Conservation (phyloP, 768 basidiomycete species). For the Suillus clintonianus region DNA sequence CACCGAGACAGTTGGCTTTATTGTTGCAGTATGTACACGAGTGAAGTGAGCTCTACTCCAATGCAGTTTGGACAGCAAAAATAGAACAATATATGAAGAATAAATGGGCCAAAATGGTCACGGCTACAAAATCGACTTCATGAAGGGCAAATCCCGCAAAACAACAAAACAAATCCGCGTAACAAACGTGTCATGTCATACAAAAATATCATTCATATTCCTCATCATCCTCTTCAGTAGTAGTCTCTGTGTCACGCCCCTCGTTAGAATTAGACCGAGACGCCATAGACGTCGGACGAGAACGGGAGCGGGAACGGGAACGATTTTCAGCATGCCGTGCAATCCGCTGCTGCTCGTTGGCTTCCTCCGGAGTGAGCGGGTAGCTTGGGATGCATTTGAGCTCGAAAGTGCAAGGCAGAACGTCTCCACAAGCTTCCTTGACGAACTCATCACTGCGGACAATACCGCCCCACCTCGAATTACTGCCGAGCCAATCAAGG, state of each 20-base stretch:
- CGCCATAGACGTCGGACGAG: constrained; percentile 1
- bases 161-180: neutral
- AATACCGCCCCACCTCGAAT: constrained; percentile 68
- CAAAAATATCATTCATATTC: constrained; percentile 5
- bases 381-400: constrained; percentile 51
- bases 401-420: constrained; percentile 61
- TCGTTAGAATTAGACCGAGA: constrained; percentile 6
- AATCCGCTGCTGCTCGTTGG: constrained; percentile 43
- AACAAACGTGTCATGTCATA: neutral
- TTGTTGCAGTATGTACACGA: neutral
- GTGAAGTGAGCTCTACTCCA: neutral
- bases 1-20: neutral
- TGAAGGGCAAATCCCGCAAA: neutral
- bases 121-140: neutral
- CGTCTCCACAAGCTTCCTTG: constrained; percentile 45
- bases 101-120: neutral
- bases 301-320: constrained; percentile 1
- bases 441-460: constrained; percentile 44
- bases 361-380: constrained; percentile 51
- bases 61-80: neutral
- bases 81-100: neutral
- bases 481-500: constrained; percentile 63
- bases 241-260: neutral
- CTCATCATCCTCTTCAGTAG: constrained; percentile 6
- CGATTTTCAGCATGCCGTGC: constrained; percentile 19